These are phyloP conservation scores for Aspergillus asperescens DNA, from an alignment of 495 filamentous ascomycete genomes.

Conservation along the genomic window DNA sequence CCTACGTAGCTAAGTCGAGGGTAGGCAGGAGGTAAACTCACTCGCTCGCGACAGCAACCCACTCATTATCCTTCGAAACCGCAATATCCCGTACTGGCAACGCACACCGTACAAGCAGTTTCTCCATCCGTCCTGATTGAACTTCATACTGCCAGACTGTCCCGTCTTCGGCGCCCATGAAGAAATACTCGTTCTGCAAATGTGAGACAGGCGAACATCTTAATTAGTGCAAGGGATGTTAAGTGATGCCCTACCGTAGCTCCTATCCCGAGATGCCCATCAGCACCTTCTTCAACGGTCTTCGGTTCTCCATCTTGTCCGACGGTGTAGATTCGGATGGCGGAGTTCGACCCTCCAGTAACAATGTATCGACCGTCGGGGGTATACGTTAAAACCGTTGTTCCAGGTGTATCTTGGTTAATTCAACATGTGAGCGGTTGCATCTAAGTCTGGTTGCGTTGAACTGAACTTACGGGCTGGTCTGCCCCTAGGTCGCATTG, in stretches of 20 bases:
- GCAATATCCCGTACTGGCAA: conserved; percentile 82
- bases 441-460: background rate
- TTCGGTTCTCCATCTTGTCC: conserved; percentile 85
- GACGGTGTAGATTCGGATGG: conserved; percentile 83
- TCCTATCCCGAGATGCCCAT: conserved; percentile 70
- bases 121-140: conserved; percentile 66
- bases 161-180: conserved; percentile 87
- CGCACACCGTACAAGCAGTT: conserved; percentile 73
- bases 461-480: conserved; percentile 39
- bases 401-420: conserved; percentile 58
- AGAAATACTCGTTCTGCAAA: conserved; percentile 68
- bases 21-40: conserved; percentile 27
- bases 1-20: background rate
- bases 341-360: conserved; percentile 86
- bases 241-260: conserved; percentile 53
- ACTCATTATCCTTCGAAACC: conserved; percentile 74
- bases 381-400: conserved; percentile 61
- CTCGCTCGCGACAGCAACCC: conserved; percentile 96
- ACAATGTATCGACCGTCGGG: conserved; percentile 65
- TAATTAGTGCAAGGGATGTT: background rate
- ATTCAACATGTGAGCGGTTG: conserved; percentile 11
- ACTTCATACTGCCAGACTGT: conserved; percentile 84
- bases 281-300: conserved; percentile 82
- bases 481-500: conserved; percentile 39
- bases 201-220: background rate